These are phyloP conservation scores for Fomes fomentarius DNA, from an alignment of 1,284 basidiomycete species.

Conservation along the genomic window DNA sequence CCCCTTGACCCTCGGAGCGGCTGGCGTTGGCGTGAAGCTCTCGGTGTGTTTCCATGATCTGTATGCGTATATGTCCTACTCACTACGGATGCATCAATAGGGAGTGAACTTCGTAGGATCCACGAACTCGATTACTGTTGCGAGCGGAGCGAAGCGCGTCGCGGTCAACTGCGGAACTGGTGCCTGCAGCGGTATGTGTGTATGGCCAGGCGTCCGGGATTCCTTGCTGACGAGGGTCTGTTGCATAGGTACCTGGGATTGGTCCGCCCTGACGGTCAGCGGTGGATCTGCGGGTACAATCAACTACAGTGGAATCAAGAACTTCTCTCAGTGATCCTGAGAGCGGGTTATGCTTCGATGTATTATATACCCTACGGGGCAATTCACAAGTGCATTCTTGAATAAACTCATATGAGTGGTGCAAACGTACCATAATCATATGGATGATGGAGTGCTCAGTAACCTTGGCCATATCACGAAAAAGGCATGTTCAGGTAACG, in stretches of 20 bases:
- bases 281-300: conserved; percentile 46
- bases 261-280: conserved; percentile 46
- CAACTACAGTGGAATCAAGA: conserved; percentile 40
- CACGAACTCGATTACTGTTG: conserved; percentile 31
- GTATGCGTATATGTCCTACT: not conserved
- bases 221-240: too few species aligned
- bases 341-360: too few species aligned
- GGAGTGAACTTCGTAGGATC: conserved; percentile 35
- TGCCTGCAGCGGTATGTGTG: conserved; percentile 28
- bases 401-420: too few species aligned
- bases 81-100: conserved; percentile 10
- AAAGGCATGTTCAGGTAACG: too few species aligned
- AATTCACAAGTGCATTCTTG: too few species aligned
- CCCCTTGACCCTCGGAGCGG: conserved; percentile 39
- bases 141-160: conserved; percentile 31
- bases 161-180: conserved; percentile 37
- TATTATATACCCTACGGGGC: too few species aligned
- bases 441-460: too few species aligned
- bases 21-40: conserved; percentile 37
- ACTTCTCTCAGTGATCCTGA: conserved; percentile 41
- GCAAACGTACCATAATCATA: too few species aligned
- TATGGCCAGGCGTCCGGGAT: not conserved
- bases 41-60: conserved; percentile 25
- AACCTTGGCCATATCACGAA: too few species aligned
- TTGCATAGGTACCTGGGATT: conserved; percentile 50